phyloP scores from a whole-genome alignment of 495 filamentous ascomycete genomes.

The Penicillium lividum region DNA sequence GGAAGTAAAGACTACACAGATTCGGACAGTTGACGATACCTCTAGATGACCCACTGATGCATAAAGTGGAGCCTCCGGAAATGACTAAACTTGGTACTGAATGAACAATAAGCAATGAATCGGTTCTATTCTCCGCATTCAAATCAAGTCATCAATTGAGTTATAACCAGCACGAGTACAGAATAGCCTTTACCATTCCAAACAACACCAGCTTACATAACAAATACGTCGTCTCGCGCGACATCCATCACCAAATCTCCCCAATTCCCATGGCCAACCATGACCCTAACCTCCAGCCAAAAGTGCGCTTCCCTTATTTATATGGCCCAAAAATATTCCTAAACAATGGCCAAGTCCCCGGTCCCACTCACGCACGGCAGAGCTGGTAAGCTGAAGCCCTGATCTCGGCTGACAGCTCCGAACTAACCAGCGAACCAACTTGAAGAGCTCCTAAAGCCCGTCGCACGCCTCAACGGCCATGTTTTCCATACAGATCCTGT shows the following conservation, averaged over 20 bases:
- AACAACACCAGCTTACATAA: slow-evolving; percentile 1
- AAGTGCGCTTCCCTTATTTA: background rate
- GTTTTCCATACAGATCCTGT: slow-evolving; percentile 29
- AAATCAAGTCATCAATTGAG: too few species aligned
- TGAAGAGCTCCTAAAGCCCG: slow-evolving; percentile 20
- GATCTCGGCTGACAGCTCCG: background rate
- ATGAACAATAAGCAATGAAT: background rate
- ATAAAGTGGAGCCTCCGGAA: too few species aligned
- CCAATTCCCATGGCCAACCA: background rate
- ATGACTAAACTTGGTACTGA: too few species aligned
- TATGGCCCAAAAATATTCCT: slow-evolving; percentile 1
- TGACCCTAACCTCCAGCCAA: background rate
- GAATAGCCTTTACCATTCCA: too few species aligned
- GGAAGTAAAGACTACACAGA: too few species aligned
- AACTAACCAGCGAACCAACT: background rate
- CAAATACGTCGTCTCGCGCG: slow-evolving; percentile 6
- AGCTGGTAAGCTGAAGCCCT: slow-evolving; percentile 14
- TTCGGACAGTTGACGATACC: too few species aligned
- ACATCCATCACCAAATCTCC: background rate
- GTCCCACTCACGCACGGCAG: slow-evolving; percentile 26
- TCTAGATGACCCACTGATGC: too few species aligned
- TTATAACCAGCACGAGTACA: too few species aligned
- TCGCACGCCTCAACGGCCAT: slow-evolving; percentile 24
- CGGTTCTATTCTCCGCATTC: too few species aligned
- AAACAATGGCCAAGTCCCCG: slow-evolving; percentile 20